These are phyloP conservation scores for Lipomyces yamadae DNA, from an alignment of 805 yeast species.

Conservation along the genomic window DNA sequence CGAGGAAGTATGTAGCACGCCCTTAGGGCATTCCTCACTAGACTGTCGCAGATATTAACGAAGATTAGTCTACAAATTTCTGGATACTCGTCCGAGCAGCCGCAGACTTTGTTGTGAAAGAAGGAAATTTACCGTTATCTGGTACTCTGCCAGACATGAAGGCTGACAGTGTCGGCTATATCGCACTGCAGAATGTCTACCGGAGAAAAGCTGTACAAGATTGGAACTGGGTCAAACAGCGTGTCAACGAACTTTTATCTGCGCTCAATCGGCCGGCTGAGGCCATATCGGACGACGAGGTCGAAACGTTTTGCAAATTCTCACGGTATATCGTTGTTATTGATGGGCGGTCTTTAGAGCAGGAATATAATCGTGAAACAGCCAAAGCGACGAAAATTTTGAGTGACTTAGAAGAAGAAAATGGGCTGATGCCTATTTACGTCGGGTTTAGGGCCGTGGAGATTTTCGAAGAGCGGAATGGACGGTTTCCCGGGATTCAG, in stretches of 20 bases:
- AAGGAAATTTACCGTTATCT: slow-evolving; percentile 61
- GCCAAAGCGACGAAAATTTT: slow-evolving; percentile 15
- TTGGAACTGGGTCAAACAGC: slow-evolving; percentile 47
- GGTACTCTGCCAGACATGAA: slow-evolving; percentile 91
- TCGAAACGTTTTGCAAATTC: slow-evolving; percentile 65
- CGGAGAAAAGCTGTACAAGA: slow-evolving; percentile 60
- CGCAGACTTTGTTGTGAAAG: slow-evolving; percentile 51
- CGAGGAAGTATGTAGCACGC: slow-evolving; percentile 10
- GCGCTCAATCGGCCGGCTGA: slow-evolving; percentile 43
- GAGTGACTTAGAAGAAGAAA: slow-evolving; percentile 31
- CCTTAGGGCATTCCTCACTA: not conserved
- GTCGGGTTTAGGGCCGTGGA: slow-evolving; percentile 40
- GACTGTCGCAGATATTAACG: not conserved
- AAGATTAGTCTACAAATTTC: slow-evolving; percentile 47
- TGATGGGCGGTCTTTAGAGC: slow-evolving; percentile 48
- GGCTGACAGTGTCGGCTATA: slow-evolving; percentile 67
- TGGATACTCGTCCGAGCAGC: slow-evolving; percentile 69
- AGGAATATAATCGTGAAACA: slow-evolving; percentile 27
- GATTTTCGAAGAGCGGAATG: slow-evolving; percentile 37
- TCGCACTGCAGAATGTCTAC: slow-evolving; percentile 63
- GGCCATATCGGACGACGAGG: slow-evolving; percentile 47
- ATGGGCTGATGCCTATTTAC: slow-evolving; percentile 37
- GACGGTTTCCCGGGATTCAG: slow-evolving; percentile 25
- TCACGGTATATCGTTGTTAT: slow-evolving; percentile 58
- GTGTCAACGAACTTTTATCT: slow-evolving; percentile 44